A percentile compares a stretch with the other conserved stretches of the same genome.
These are phyloP conservation scores for Fusarium zealandicum DNA, from an alignment of 2,329 filamentous ascomycete species.

Conservation along the genomic window DNA sequence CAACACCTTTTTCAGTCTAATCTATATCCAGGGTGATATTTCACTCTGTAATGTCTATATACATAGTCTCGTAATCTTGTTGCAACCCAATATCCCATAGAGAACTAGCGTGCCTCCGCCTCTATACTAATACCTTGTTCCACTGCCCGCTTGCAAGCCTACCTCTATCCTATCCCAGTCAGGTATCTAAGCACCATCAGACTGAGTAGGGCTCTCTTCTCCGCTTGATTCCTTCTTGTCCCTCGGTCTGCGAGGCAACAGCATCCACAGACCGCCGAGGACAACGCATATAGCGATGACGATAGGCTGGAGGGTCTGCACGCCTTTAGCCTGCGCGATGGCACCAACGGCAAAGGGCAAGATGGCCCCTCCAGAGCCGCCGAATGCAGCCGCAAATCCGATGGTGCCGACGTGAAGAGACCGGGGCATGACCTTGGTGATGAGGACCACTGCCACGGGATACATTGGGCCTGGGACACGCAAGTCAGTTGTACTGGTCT, in stretches of 20 bases:
- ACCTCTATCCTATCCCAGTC: background rate
- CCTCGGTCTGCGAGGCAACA: background rate
- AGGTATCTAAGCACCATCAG: background rate
- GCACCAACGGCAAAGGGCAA: constrained; percentile 71
- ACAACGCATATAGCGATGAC: constrained; percentile 58
- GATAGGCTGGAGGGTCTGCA: constrained; percentile 64
- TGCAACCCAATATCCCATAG: background rate
- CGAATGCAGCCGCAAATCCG: constrained; percentile 79
- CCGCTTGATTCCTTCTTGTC: background rate
- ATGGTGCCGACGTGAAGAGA: constrained; percentile 78
- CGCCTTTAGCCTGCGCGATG: constrained; percentile 64
- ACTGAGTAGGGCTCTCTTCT: background rate
- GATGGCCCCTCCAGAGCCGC: constrained; percentile 72
- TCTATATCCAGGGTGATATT: background rate
- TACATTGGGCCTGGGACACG: background rate
- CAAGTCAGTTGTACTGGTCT: background rate
- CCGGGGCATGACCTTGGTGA: constrained; percentile 72
- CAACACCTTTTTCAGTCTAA: background rate
- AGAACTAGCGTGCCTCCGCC: background rate
- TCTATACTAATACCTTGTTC: background rate
- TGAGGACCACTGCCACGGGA: constrained; percentile 69
- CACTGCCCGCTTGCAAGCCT: background rate
- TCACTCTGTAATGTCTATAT: background rate
- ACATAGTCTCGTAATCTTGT: background rate
- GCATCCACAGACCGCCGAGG: constrained; percentile 34